These are phyloP conservation scores for Penicillium sp. DNA, from an alignment of 2,329 filamentous ascomycete species.

Conservation along the genomic window DNA sequence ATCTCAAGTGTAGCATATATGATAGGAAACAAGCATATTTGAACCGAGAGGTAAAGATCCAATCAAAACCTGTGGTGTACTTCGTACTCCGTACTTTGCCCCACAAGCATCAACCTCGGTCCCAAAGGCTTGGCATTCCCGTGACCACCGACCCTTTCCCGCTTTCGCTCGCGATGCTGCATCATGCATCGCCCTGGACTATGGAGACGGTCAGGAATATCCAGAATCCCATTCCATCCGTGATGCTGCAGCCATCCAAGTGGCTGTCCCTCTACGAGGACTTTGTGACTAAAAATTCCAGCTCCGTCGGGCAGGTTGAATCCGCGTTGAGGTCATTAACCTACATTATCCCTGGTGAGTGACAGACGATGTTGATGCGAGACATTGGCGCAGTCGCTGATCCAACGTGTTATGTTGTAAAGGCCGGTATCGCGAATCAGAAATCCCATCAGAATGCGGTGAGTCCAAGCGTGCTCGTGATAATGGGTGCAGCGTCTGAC, in stretches of 20 bases:
- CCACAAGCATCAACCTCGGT: slow-evolving; percentile 25
- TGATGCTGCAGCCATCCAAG: slow-evolving; percentile 35
- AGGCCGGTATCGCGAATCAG: slow-evolving; percentile 61
- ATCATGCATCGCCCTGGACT: slow-evolving; percentile 7
- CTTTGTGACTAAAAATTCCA: slow-evolving; percentile 91
- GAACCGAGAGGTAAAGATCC: too few relatives aligned
- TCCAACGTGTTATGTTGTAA: neutral
- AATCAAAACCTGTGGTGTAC: too few relatives aligned
- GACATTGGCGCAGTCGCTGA: neutral
- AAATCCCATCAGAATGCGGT: slow-evolving; percentile 86
- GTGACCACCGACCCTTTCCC: slow-evolving; percentile 14
- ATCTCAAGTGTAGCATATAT: too few relatives aligned
- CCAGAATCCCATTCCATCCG: slow-evolving; percentile 26
- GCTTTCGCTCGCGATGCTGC: slow-evolving; percentile 8
- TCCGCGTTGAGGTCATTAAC: slow-evolving; percentile 85
- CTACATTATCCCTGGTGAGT: slow-evolving; percentile 78
- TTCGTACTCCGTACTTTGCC: neutral
- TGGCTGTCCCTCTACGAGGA: slow-evolving; percentile 48
- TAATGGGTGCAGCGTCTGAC: slow-evolving; percentile 19
- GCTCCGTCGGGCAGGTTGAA: slow-evolving; percentile 91
- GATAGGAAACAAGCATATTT: too few relatives aligned
- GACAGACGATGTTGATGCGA: neutral
- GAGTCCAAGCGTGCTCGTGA: slow-evolving; percentile 27
- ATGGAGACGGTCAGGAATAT: slow-evolving; percentile 33
- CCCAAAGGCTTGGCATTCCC: slow-evolving; percentile 23